Evolutionary conservation across 1,139 yeast genomes (phyloP).

Genomic region (Scheffersomyces titani): DNA sequence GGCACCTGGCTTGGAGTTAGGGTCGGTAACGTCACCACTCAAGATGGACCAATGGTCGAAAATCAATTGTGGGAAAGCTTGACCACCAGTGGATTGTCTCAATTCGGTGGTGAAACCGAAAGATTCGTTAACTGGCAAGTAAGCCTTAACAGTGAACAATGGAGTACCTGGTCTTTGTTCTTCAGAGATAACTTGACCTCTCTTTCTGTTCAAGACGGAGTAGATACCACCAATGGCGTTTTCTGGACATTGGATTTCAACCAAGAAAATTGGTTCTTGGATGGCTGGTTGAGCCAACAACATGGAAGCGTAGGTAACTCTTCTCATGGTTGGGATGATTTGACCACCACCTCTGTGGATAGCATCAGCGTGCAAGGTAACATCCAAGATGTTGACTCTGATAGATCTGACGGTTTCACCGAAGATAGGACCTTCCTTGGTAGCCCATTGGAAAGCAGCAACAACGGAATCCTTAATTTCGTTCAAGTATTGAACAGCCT

Average conservation of each 20-base stretch:
- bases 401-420: conserved; percentile 96
- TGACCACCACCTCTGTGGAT: conserved; percentile 99
- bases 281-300: conserved; percentile 98
- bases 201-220: conserved; percentile 99
- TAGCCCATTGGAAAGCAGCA: conserved; percentile 99
- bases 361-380: conserved; percentile 99
- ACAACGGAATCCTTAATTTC: conserved; percentile 99
- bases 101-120: conserved; percentile 99
- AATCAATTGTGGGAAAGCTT: conserved; percentile 99
- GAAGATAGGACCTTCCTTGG: conserved; percentile 98
- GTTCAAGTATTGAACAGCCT: conserved; percentile 98
- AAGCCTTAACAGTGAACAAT: conserved; percentile 97
- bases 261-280: conserved; percentile 99
- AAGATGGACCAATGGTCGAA: conserved; percentile 97
- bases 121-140: conserved; percentile 99
- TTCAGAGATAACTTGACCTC: conserved; percentile 99
- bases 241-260: conserved; percentile 99
- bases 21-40: conserved; percentile 91
- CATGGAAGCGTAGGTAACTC: conserved; percentile 98
- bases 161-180: conserved; percentile 99
- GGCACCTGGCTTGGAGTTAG: conserved; percentile 91
- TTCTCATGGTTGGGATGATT: conserved; percentile 99
- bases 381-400: conserved; percentile 98
- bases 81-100: conserved; percentile 99
- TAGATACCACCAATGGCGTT: conserved; percentile 99